Conservation (phyloP, 179 eudicot genomes). For the Pouteria campechiana region DNA sequence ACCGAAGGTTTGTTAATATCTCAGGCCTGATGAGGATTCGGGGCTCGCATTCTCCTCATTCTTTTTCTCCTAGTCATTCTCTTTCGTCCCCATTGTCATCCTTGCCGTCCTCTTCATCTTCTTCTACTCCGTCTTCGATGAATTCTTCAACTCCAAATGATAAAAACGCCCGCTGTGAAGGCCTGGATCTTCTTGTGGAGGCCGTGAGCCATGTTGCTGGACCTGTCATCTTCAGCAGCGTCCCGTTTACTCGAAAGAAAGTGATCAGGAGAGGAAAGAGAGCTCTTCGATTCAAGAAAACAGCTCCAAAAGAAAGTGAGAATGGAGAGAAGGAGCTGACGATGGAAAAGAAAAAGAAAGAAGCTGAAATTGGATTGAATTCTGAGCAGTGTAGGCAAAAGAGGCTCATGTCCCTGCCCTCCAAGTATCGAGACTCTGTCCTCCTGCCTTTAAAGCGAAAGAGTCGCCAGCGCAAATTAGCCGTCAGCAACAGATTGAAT, state of each 20-base stretch:
- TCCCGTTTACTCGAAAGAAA: conserved; percentile 58
- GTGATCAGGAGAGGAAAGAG: conserved; percentile 33
- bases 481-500: no score
- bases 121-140: no score
- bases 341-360: background rate
- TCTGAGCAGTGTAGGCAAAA: conserved; percentile 3
- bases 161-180: no score
- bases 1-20: no score
- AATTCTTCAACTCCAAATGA: no score
- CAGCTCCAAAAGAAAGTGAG: conserved; percentile 5
- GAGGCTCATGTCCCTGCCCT: conserved; percentile 24
- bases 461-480: conserved; percentile 13
- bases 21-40: no score
- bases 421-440: conserved; percentile 31
- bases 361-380: background rate
- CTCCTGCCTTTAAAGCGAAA: conserved; percentile 20
- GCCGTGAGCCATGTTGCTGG: conserved; percentile 61
- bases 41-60: no score
- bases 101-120: no score
- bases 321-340: background rate
- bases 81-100: no score
- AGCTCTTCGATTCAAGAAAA: conserved; percentile 21
- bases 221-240: conserved; percentile 48
- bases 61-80: no score
- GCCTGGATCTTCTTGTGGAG: conserved; percentile 73